Conservation (phyloP, 768 basidiomycete genomes). For the Lentinus brumalis region DNA sequence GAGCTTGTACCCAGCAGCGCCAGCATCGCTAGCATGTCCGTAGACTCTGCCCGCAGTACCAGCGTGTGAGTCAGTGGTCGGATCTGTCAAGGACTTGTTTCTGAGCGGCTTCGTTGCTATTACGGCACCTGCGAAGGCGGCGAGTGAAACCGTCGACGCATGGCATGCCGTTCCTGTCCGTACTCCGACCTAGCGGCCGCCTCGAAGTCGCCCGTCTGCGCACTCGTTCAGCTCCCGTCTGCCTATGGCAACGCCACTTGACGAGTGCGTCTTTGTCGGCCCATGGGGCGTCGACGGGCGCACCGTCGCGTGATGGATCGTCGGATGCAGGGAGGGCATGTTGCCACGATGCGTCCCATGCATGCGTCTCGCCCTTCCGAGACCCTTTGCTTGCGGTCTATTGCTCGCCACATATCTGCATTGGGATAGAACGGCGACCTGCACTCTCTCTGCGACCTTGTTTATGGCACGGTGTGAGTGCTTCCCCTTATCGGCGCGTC, state of each 20-base stretch:
- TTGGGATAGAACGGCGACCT: background rate
- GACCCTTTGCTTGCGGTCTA: background rate
- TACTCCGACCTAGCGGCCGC: background rate
- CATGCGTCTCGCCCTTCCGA: slow-evolving; percentile 9
- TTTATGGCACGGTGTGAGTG: slow-evolving; percentile 5
- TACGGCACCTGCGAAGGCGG: background rate
- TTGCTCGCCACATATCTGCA: background rate
- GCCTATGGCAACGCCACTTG: slow-evolving; percentile 3
- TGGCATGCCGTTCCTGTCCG: background rate
- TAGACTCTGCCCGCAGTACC: background rate
- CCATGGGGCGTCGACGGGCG: background rate
- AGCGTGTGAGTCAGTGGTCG: background rate
- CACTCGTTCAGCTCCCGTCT: background rate
- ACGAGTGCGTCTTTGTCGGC: slow-evolving; percentile 10
- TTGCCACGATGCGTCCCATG: slow-evolving; percentile 2
- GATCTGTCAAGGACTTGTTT: background rate
- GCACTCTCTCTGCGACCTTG: background rate
- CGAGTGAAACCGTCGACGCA: background rate
- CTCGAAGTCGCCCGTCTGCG: background rate
- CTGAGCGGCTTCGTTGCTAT: background rate
- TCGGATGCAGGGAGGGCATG: slow-evolving; percentile 15
- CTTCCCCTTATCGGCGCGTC: slow-evolving; percentile 11
- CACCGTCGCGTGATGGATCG: slow-evolving; percentile 16
- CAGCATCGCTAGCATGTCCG: background rate
- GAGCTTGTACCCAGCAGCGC: background rate